Evolutionary conservation across 805 yeast genomes (phyloP).

Genomic region (Isabelozyma gotoi): DNA sequence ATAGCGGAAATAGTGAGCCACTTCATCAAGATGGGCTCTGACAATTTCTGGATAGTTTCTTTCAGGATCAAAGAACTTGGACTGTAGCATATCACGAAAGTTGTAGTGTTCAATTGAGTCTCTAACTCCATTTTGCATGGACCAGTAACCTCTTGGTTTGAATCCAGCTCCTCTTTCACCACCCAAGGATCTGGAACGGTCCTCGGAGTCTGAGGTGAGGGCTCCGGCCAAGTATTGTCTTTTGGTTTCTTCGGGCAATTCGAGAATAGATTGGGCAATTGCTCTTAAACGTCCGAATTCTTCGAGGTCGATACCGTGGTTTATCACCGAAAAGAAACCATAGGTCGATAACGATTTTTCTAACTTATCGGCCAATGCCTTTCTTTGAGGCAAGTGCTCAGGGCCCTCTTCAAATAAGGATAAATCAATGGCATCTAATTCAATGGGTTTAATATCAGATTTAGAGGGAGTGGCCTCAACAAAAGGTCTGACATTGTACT

Average conservation of each 20-base stretch:
- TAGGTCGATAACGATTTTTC: conserved; percentile 40
- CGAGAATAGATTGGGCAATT: conserved; percentile 23
- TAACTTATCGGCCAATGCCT: conserved; percentile 32
- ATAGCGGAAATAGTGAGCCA: conserved; percentile 35
- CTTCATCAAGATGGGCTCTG: conserved; percentile 36
- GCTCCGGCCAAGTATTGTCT: conserved; percentile 26
- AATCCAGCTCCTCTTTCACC: conserved; percentile 49
- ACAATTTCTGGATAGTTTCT: conserved; percentile 42
- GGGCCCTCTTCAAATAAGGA: conserved; percentile 34
- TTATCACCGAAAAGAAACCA: conserved; percentile 44
- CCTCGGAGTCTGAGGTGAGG: conserved; percentile 26
- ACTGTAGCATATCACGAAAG: conserved; percentile 38
- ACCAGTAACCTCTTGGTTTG: conserved; percentile 51
- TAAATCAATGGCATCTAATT: conserved; percentile 36
- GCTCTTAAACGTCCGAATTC: conserved; percentile 18
- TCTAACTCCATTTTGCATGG: conserved; percentile 40
- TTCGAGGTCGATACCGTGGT: conserved; percentile 19
- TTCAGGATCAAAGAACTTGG: conserved; percentile 23
- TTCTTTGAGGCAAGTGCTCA: conserved; percentile 27
- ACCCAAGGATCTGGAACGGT: conserved; percentile 29
- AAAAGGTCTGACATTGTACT: conserved; percentile 24
- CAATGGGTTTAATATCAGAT: conserved; percentile 14
- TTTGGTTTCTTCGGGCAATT: conserved; percentile 25
- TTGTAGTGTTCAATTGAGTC: conserved; percentile 48
- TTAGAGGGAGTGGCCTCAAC: conserved; percentile 16